Base-by-base conservation (phyloP, 1,284 basidiomycete genomes). In the Sporisorium iseilematis-ciliati region DNA sequence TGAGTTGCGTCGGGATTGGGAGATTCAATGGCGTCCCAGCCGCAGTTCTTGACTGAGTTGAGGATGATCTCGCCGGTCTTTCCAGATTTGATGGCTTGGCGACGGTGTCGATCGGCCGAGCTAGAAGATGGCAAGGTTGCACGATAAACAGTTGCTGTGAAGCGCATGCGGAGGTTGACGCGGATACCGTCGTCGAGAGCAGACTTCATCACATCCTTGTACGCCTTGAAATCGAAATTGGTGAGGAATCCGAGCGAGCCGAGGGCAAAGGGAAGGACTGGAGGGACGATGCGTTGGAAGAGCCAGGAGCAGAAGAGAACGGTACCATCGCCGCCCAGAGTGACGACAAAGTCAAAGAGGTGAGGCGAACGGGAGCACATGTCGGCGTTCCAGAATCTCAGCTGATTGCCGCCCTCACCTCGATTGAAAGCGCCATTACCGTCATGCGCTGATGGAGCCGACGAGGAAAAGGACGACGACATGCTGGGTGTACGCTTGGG, bases 301-400 rank as follows among this genome's bases (percentile, higher is more conserved):
- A 99, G 89, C 97, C 97, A 99, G 4, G 97, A 99, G 6, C 97
- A 97, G 87, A 98, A 99, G 21, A 99, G 89, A 1, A 99, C 96
- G 0, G 97, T 99, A 12, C 97, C 97, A 85, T 99, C 97, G 18
- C 97, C 97, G 49, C 97, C 97, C 66, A 84, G 73, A n/a, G 97
- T 99, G 56, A 99, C 89, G 67, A 99, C 97, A 85, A 99, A 97
- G 86, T 99, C 97, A 82, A 99, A 99, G 8, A 98, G 88, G 83
- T 99, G 93, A 0, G 97, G 92, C 65, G 90, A 92, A 60, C 90
- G 89, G 64, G 90, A 92, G 87, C 97, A 99, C 95, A 99, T 97
- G 57, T 93, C 93, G 65, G 92, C 91, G 0, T 95, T 98, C 97
- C 97, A 99, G 85, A 96, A 99, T 50, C 97, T 89, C 54, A 99